A percentile compares a stretch with the other conserved stretches of the same genome.
Evolutionary conservation across 2,329 filamentous ascomycete genomes (phyloP).

Genomic region (Trichocomaceae sp.): DNA sequence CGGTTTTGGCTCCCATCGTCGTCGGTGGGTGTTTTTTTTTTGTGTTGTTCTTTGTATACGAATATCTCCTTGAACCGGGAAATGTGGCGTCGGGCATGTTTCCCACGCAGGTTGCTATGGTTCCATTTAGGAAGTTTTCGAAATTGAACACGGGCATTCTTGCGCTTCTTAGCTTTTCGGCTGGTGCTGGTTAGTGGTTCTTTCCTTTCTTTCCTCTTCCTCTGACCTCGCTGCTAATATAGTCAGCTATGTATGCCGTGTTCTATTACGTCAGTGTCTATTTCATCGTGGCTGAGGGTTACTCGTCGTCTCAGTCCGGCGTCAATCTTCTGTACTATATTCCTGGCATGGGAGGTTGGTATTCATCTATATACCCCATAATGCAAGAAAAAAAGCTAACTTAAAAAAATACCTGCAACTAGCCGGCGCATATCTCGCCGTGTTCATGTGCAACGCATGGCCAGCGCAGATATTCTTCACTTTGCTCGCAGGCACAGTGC

Average conservation of each 20-base stretch:
- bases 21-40: slow-evolving; percentile 28
- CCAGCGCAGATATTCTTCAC: slow-evolving; percentile 57
- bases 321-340: slow-evolving; percentile 57
- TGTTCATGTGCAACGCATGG: slow-evolving; percentile 55
- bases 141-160: slow-evolving; percentile 55
- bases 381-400: not conserved
- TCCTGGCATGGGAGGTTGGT: slow-evolving; percentile 54
- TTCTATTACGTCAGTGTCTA: slow-evolving; percentile 66
- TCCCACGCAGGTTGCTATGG: slow-evolving; percentile 55
- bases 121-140: slow-evolving; percentile 54
- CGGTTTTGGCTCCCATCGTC: slow-evolving; percentile 46
- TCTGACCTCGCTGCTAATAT: slow-evolving; percentile 58
- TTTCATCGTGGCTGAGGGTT: slow-evolving; percentile 56
- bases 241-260: slow-evolving; percentile 42
- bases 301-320: slow-evolving; percentile 47
- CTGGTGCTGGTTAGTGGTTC: slow-evolving; percentile 45
- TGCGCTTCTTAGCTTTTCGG: slow-evolving; percentile 56
- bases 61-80: slow-evolving; percentile 50
- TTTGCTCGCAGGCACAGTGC: slow-evolving; percentile 50
- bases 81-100: slow-evolving; percentile 43
- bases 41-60: slow-evolving; percentile 43
- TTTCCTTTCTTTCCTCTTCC: slow-evolving; percentile 42
- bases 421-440: slow-evolving; percentile 53
- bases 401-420: not conserved
- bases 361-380: not conserved